phyloP scores from a whole-genome alignment of 2,329 filamentous ascomycete genomes.

The Fusarium euwallaceae region DNA sequence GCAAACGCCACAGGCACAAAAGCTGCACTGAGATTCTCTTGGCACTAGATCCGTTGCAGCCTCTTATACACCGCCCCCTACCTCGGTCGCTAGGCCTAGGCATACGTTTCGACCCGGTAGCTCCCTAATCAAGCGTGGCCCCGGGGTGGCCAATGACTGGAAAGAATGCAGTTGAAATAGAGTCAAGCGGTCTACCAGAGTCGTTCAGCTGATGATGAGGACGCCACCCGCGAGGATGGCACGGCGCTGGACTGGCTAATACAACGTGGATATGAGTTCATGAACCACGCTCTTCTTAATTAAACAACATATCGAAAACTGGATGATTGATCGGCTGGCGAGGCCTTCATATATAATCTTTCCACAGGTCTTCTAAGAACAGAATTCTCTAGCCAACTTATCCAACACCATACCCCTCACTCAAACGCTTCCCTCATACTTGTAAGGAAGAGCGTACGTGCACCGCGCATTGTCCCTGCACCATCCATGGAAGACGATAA shows the following conservation, averaged over 20 bases:
- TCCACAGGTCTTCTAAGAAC: not conserved
- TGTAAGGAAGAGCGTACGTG: slow-evolving; percentile 9
- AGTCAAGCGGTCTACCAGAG: not conserved
- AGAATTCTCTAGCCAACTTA: not conserved
- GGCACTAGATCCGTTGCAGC: not conserved
- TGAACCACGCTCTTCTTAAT: not conserved
- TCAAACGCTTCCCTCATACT: not conserved
- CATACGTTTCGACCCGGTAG: not conserved
- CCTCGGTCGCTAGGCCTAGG: not conserved
- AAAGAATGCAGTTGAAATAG: not conserved
- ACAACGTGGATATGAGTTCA: not conserved
- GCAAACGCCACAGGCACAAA: not conserved
- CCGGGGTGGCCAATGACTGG: not conserved
- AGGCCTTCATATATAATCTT: not conserved
- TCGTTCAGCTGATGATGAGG: not conserved
- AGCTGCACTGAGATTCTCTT: not conserved
- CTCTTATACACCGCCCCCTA: not conserved
- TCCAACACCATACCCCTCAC: not conserved
- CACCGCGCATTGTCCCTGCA: slow-evolving; percentile 6
- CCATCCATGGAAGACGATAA: slow-evolving; percentile 21
- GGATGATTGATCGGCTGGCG: not conserved
- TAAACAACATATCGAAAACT: not conserved
- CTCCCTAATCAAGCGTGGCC: not conserved
- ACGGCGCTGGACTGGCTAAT: not conserved
- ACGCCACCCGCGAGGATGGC: not conserved